Base-by-base conservation (phyloP, 2,329 filamentous ascomycete genomes). In the Curvularia sp. region DNA sequence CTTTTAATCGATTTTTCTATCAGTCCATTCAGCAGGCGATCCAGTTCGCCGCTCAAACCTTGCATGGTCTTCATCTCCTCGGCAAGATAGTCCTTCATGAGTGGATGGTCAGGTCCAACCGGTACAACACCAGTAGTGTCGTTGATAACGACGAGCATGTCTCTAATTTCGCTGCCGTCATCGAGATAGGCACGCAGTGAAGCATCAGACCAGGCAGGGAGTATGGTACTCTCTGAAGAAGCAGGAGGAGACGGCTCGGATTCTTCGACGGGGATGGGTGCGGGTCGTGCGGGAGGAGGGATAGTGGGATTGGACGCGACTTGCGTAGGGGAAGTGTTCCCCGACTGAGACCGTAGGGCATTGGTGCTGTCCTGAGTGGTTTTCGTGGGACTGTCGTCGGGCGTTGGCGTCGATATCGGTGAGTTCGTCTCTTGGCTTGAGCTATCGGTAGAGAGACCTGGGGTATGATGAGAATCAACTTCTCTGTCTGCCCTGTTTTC, bases 121-220 rank as follows among this genome's bases (percentile, higher is more conserved):
- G 92, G 90, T 42, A 88, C 85, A 15, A 96, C 88, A 58, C 93
- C 91, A 13, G 88, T 90, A 75, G 93, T 97, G 78, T 98, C 93
- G 73, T 97, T 93, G 28, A 99, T 92, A 60, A 99, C 90, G 38
- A 93, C 85, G 51, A 98, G 84, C 74, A 98, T 85, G 74, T 99
- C 94, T 50, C 92, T 87, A 66, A 99, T 92, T 63, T 97, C 92
- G 33, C 89, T 88, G 60, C 92, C 88, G 66, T 95, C 92, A 66
- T 98, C 94, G 70, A 98, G 90, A 78, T 97, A 99, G 13, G 91
- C 89, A 59, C 92, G 88, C 28, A 99, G 85, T 68, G 88, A 91
- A 55, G 88, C 84, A 76, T 98, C 94, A 62, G 92, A 94, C 95
- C 95, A 99, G 0, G 88, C 86, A 26, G 88, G 84, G 20, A 85